A percentile compares a stretch with the other conserved stretches of the same genome.
Conservation (phyloP, 2,329 filamentous ascomycete genomes). For the Dactylellina haptotyla region DNA sequence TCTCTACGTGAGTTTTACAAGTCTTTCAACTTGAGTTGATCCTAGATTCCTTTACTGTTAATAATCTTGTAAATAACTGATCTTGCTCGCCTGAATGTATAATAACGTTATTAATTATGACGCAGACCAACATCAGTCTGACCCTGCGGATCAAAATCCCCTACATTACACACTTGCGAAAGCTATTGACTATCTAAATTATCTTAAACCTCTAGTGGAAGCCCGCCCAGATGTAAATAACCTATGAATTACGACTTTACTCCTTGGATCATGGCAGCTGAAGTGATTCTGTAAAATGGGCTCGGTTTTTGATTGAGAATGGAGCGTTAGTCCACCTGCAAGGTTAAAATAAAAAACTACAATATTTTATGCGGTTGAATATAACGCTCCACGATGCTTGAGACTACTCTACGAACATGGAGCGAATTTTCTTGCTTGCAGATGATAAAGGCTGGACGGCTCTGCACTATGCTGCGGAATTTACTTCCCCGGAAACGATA, state of each 20-base stretch:
- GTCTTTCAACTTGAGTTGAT: no score
- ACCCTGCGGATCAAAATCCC: neutral
- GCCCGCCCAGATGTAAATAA: neutral
- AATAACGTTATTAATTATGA: neutral
- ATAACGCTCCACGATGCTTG: neutral
- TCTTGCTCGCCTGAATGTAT: neutral
- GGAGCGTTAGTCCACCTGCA: neutral
- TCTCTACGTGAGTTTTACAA: no score
- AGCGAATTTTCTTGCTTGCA: neutral
- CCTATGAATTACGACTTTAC: neutral
- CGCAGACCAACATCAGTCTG: neutral
- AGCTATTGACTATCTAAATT: neutral
- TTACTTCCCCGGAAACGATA: neutral
- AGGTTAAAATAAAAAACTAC: neutral
- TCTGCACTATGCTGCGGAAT: neutral
- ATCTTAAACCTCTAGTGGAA: neutral
- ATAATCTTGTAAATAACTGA: no score
- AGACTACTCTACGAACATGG: neutral
- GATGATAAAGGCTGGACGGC: neutral
- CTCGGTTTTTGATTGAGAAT: neutral
- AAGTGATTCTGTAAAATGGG: neutral
- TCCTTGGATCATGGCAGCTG: neutral
- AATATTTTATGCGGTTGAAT: neutral
- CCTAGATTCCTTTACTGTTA: no score
- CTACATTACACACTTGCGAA: neutral